A percentile compares a stretch with the other conserved stretches of the same genome.
Evolutionary conservation across 768 basidiomycete genomes (phyloP).

Genomic region (Lentinula guzmanii): DNA sequence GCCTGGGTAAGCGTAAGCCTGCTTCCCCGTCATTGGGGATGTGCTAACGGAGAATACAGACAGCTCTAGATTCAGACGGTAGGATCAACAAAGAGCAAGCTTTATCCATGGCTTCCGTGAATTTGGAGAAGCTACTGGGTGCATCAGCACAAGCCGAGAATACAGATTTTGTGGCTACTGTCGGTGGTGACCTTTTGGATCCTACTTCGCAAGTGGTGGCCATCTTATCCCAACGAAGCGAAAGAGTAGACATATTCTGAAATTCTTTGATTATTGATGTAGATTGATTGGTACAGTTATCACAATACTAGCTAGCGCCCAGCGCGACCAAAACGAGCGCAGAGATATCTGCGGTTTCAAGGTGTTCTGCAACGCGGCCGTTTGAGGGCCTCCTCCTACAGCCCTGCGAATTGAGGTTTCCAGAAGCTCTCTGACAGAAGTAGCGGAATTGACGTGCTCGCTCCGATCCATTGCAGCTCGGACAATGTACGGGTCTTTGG

Average conservation of each 20-base stretch:
- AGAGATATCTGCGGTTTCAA: conserved; percentile 76
- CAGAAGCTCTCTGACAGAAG: conserved; percentile 43
- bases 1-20: conserved; percentile 36
- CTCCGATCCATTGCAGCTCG: conserved; percentile 75
- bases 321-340: conserved; percentile 47
- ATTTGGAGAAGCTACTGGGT: conserved; percentile 38
- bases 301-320: neutral
- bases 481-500: conserved; percentile 57
- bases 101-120: conserved; percentile 32
- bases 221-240: conserved; percentile 19
- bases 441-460: conserved; percentile 27
- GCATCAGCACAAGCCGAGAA: conserved; percentile 10
- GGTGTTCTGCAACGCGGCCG: conserved; percentile 20
- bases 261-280: too few relatives aligned
- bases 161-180: conserved; percentile 21
- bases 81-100: conserved; percentile 31
- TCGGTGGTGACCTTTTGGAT: conserved; percentile 20
- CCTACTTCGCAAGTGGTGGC: conserved; percentile 25
- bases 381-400: conserved; percentile 41
- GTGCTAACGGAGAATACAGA: conserved; percentile 15
- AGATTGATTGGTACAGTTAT: neutral
- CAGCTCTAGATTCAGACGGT: conserved; percentile 29
- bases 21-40: neutral
- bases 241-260: conserved; percentile 20
- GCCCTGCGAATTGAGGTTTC: conserved; percentile 78